Percentiles rank a stretch among this genome's conserved stretches.
Evolutionary conservation across 1,139 yeast species (phyloP).

Genomic region (Waltiozyma sp.): DNA sequence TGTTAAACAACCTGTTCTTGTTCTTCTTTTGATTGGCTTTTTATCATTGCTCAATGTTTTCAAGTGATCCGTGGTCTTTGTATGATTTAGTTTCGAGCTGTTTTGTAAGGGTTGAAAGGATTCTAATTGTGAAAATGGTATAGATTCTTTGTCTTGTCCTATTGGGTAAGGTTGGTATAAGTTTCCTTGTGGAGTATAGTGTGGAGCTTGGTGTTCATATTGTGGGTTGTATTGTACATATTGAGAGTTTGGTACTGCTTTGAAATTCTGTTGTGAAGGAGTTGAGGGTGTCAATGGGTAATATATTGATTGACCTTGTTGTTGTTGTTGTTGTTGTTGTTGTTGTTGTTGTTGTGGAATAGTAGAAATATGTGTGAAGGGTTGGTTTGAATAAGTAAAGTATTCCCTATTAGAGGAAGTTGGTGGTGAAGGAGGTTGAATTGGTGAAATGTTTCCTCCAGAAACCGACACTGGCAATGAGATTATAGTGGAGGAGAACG

Average conservation of each 20-base stretch:
- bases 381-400: too few relatives aligned
- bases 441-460: background rate
- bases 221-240: too few relatives aligned
- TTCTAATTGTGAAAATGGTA: too few relatives aligned
- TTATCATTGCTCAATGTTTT: background rate
- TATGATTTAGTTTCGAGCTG: background rate
- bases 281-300: background rate
- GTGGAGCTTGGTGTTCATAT: too few relatives aligned
- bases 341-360: background rate
- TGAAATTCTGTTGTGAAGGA: background rate
- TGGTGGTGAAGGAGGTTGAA: background rate
- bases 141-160: too few relatives aligned
- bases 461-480: background rate
- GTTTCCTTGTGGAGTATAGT: too few relatives aligned
- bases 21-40: constrained; percentile 32
- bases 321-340: background rate
- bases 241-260: too few relatives aligned
- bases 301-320: background rate
- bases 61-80: background rate
- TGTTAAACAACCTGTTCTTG: constrained; percentile 68
- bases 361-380: background rate
- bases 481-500: background rate
- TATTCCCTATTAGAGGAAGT: too few relatives aligned
- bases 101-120: background rate
- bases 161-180: too few relatives aligned